phyloP scores from a whole-genome alignment of 2,329 filamentous ascomycete species.

The Diaporthe capsici region DNA sequence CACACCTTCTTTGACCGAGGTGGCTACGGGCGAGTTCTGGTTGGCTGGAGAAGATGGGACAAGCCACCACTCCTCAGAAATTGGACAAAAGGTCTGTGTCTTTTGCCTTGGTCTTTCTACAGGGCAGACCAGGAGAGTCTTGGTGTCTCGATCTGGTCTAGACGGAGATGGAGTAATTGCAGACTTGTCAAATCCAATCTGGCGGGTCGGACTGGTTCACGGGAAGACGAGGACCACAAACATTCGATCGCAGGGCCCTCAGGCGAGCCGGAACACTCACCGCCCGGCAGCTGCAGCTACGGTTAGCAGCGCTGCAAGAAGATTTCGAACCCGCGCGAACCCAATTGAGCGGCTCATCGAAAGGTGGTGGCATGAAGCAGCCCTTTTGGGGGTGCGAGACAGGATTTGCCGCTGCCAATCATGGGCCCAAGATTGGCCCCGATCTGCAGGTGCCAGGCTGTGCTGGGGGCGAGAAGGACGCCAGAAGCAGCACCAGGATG shows the following conservation, averaged over 20 bases:
- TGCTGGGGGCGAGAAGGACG: not conserved
- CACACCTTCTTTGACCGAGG: not conserved
- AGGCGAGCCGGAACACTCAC: conserved; percentile 27
- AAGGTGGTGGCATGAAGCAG: conserved; percentile 32
- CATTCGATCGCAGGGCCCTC: conserved; percentile 26
- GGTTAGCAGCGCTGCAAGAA: not conserved
- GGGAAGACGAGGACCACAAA: not conserved
- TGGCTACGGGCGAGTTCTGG: conserved; percentile 1
- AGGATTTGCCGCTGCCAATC: conserved; percentile 36
- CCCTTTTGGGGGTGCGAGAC: not conserved
- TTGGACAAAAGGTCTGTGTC: not conserved
- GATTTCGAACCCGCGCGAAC: conserved; percentile 11
- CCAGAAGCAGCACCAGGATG: conserved; percentile 11
- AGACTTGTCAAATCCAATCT: conserved; percentile 33
- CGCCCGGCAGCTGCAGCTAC: conserved; percentile 19
- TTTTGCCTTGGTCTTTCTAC: not conserved
- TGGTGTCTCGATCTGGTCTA: conserved; percentile 1
- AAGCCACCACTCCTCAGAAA: conserved; percentile 3
- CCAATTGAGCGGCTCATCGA: conserved; percentile 33
- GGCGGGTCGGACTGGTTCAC: conserved; percentile 22
- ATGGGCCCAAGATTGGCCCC: conserved; percentile 21
- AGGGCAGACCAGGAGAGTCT: conserved; percentile 5
- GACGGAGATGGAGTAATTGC: not conserved
- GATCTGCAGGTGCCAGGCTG: conserved; percentile 33
- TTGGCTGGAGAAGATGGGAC: conserved; percentile 7